Evolutionary conservation across 2,329 filamentous ascomycete species (phyloP), one percentile per base, ranked within the genome.

Genomic region (Fusarium sp.): DNA sequence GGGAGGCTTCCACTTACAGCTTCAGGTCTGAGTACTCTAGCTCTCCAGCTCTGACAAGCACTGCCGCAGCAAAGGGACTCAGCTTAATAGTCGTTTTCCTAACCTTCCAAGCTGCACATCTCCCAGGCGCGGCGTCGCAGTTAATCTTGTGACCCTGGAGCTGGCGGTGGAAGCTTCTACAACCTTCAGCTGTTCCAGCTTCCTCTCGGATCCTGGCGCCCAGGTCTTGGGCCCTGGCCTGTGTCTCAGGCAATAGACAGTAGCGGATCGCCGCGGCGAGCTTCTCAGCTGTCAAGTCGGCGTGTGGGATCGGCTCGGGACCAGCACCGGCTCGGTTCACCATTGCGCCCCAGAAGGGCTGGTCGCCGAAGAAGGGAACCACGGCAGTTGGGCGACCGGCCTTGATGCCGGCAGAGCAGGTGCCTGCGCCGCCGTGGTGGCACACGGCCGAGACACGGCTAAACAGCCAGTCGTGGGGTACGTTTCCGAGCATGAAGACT

Each of bases 391-490:
- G 95, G 62, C 92, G 92, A 25, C 94, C 95, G 1, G 91, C 90
- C n/a, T 92, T 90, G 70, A 97, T 94, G 18, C 95, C 95, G 0
- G 94, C 94, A 1, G 95, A 94, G 1, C 94, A 97, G 3, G 95
- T 98, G n/a, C 95, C 95, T 10, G 95, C 95, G 66, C 95, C 95
- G 25, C 95, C 95, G 73, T 97, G 95, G 79, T 97, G 95, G 6
- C 96, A 93, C 1, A 97, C 95, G 45, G 91, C 92, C 0, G 93
- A 93, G 1, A 97, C 94, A 37, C 89, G 91, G 72, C 94, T 88
- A 82, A 97, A 97, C 0, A 97, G 84, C 95, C 95, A 97, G 82
- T 97, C 95, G 72, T 97, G 95, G 1, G 95, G 95, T 54, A 92
- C 91, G 78, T 96, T 97, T 11, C 93, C 94, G 41, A 97, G 87